Percentiles rank a stretch among this genome's conserved stretches.
Evolutionary conservation across 2,329 filamentous ascomycete genomes (phyloP).

Genomic region (Hymenoscyphus fraxineus): DNA sequence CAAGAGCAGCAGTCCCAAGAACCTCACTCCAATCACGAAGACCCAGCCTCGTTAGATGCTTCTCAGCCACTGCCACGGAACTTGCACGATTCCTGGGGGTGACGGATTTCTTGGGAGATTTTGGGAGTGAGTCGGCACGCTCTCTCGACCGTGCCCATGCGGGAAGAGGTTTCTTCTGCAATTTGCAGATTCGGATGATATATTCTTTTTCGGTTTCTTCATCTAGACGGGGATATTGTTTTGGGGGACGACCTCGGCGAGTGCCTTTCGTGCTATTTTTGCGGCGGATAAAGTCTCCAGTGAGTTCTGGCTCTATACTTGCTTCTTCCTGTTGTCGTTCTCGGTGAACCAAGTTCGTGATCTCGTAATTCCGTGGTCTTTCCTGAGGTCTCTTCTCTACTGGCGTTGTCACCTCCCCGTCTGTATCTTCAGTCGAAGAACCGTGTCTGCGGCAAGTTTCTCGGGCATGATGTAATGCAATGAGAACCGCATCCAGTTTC

Average conservation of each 20-base stretch:
- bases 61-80: constrained; percentile 11
- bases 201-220: constrained; percentile 41
- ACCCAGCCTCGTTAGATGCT: constrained; percentile 19
- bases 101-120: constrained; percentile 6
- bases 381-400: constrained; percentile 18
- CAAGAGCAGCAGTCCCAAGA: constrained; percentile 70
- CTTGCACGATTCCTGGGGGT: constrained; percentile 13
- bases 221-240: constrained; percentile 27
- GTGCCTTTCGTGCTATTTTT: constrained; percentile 20
- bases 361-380: constrained; percentile 26
- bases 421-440: constrained; percentile 29
- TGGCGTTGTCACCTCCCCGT: constrained; percentile 29
- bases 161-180: constrained; percentile 40
- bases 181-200: constrained; percentile 44
- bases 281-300: constrained; percentile 12
- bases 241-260: constrained; percentile 27
- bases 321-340: not conserved
- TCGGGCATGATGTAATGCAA: constrained; percentile 65
- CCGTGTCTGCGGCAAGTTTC: constrained; percentile 44
- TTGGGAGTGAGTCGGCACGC: constrained; percentile 6
- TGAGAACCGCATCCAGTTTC: constrained; percentile 66
- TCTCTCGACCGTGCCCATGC: constrained; percentile 26
- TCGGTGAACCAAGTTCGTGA: constrained; percentile 17
- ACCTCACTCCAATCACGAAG: constrained; percentile 79
- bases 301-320: constrained; percentile 6